phyloP scores from a whole-genome alignment of 1,139 yeast genomes.

The Lizanozyma gosingica region DNA sequence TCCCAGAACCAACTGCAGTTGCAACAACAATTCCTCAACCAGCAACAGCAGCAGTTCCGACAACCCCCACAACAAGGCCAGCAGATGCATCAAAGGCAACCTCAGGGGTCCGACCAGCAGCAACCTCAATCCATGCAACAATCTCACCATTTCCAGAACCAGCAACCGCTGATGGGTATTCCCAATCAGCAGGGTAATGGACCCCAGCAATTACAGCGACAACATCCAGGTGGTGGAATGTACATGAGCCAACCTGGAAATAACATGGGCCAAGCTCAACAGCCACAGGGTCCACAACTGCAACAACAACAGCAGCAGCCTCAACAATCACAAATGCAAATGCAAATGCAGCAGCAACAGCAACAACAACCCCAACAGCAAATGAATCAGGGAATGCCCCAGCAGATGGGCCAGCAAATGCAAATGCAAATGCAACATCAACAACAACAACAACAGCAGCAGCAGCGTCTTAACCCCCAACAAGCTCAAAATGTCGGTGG shows the following conservation, averaged over 20 bases:
- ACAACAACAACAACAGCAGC: constrained; percentile 11
- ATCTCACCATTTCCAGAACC: constrained; percentile 1
- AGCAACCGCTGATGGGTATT: constrained; percentile 4
- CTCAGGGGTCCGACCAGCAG: constrained; percentile 6
- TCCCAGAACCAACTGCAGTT: constrained; percentile 14
- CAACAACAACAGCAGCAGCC: constrained; percentile 10
- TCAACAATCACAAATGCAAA: constrained; percentile 7
- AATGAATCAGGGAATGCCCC: constrained; percentile 7
- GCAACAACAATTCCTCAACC: constrained; percentile 10
- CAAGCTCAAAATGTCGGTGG: constrained; percentile 11
- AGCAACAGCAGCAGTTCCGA: constrained; percentile 14
- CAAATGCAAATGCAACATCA: constrained; percentile 15
- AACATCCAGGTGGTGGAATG: constrained; percentile 2
- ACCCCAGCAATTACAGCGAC: constrained; percentile 6
- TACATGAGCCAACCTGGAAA: not conserved
- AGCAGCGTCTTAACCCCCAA: constrained; percentile 7
- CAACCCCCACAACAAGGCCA: constrained; percentile 11
- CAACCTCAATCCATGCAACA: not conserved
- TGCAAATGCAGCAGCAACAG: constrained; percentile 10
- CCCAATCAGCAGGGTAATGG: constrained; percentile 8
- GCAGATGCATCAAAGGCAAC: constrained; percentile 4
- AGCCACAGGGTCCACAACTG: constrained; percentile 19
- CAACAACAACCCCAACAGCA: constrained; percentile 11
- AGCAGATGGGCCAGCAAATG: constrained; percentile 15
- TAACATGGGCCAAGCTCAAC: constrained; percentile 13